These are phyloP conservation scores for Wickerhamiella kurtzmanii DNA, from an alignment of 805 yeast genomes.

Conservation along the genomic window DNA sequence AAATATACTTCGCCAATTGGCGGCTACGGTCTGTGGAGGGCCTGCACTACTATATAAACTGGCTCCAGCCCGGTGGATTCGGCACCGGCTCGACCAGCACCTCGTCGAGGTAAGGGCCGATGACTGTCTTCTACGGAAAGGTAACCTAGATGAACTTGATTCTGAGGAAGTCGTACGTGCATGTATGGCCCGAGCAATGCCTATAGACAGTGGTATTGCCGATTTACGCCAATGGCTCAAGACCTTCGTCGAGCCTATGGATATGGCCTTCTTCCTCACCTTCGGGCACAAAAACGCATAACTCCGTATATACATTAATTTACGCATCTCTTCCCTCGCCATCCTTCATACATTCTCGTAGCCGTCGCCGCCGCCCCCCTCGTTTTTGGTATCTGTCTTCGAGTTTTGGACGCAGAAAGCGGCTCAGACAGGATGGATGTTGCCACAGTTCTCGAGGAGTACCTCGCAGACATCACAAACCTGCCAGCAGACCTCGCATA, in stretches of 20 bases:
- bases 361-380: background rate
- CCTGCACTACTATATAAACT: constrained; percentile 5
- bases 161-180: constrained; percentile 13
- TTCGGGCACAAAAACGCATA: background rate
- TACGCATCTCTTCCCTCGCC: background rate
- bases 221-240: constrained; percentile 12
- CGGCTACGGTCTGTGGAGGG: constrained; percentile 10
- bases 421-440: too few relatives aligned
- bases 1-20: constrained; percentile 7
- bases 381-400: too few relatives aligned
- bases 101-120: constrained; percentile 16
- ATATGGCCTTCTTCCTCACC: constrained; percentile 15
- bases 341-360: too few relatives aligned
- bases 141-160: constrained; percentile 6
- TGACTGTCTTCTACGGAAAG: constrained; percentile 11
- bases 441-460: constrained; percentile 65
- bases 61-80: constrained; percentile 8
- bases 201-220: constrained; percentile 6
- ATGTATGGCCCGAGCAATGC: constrained; percentile 14
- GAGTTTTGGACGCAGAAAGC: too few relatives aligned
- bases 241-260: constrained; percentile 20
- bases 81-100: constrained; percentile 11
- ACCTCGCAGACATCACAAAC: constrained; percentile 51
- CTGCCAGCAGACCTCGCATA: constrained; percentile 79
- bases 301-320: background rate